A percentile compares a stretch with the other conserved stretches of the same genome.
These are phyloP conservation scores for Komagataella kurtzmanii DNA, from an alignment of 805 yeast genomes.

Conservation along the genomic window DNA sequence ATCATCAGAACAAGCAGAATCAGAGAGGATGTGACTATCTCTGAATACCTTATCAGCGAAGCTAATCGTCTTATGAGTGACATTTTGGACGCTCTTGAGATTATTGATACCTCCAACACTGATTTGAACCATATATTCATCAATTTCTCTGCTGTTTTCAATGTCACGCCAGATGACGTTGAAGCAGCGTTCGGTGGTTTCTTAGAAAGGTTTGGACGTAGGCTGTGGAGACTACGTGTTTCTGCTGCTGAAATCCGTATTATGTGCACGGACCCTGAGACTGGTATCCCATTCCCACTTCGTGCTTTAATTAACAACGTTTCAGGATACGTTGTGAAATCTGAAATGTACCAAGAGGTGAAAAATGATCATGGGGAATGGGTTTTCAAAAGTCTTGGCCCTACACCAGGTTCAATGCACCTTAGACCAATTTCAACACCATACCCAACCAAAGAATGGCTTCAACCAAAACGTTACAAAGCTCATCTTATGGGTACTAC, in stretches of 20 bases:
- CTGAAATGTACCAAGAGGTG: conserved; percentile 89
- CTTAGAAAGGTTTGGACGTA: conserved; percentile 93
- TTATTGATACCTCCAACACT: conserved; percentile 86
- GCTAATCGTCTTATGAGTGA: conserved; percentile 94
- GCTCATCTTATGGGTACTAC: conserved; percentile 98
- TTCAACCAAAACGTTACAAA: conserved; percentile 96
- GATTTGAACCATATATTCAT: conserved; percentile 96
- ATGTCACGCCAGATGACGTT: conserved; percentile 88
- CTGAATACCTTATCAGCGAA: conserved; percentile 91
- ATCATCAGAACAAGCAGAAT: conserved; percentile 92
- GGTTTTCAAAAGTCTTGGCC: conserved; percentile 90
- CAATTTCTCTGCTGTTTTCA: conserved; percentile 92
- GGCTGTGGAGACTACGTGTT: conserved; percentile 92
- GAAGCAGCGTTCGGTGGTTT: conserved; percentile 97
- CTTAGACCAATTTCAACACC: conserved; percentile 92
- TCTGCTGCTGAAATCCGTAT: conserved; percentile 97
- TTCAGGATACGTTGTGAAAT: conserved; percentile 92
- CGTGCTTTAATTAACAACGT: conserved; percentile 95
- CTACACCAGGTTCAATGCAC: conserved; percentile 90
- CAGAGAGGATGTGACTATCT: conserved; percentile 83
- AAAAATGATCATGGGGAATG: conserved; percentile 88
- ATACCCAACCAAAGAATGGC: conserved; percentile 94
- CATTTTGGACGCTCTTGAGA: conserved; percentile 87
- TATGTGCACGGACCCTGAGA: conserved; percentile 78
- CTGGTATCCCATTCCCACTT: conserved; percentile 87